A percentile compares a stretch with the other conserved stretches of the same genome.
Evolutionary conservation across 75 land plant species (phyloP).

Genomic region (Pinus tabuliformis): DNA sequence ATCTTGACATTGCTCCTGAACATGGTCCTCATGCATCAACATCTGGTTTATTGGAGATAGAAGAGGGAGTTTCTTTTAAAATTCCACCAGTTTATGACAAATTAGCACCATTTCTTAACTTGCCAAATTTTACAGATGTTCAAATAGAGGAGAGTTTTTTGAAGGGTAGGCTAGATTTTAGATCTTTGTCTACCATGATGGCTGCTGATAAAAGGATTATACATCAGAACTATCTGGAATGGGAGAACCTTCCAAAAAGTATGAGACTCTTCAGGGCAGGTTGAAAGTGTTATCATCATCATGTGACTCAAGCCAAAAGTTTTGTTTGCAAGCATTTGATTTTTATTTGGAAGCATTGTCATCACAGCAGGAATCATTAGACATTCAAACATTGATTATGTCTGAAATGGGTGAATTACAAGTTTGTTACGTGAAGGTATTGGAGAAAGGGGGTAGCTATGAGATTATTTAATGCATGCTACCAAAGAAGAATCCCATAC

Average conservation of each 20-base stretch:
- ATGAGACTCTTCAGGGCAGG: conserved; percentile 62
- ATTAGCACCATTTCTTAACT: conserved; percentile 47
- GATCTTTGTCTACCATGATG: conserved; percentile 62
- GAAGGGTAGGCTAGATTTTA: conserved; percentile 61
- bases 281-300: conserved; percentile 33
- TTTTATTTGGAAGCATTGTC: conserved; percentile 25
- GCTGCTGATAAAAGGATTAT: conserved; percentile 43
- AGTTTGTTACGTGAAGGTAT: conserved; percentile 70
- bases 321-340: conserved; percentile 53
- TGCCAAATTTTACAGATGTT: conserved; percentile 68
- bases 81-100: conserved; percentile 89
- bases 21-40: conserved; percentile 20
- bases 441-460: conserved; percentile 87
- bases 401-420: conserved; percentile 68
- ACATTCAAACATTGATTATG: conserved; percentile 56
- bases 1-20: conserved; percentile 20
- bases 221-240: conserved; percentile 28
- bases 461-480: conserved; percentile 86
- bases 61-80: conserved; percentile 65
- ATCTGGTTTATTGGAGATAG: conserved; percentile 65
- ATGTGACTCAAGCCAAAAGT: conserved; percentile 37
- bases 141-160: conserved; percentile 64
- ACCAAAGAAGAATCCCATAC: conserved; percentile 64
- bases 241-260: conserved; percentile 49
- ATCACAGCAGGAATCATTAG: conserved; percentile 64